A percentile compares a stretch with the other conserved stretches of the same genome.
These are phyloP conservation scores for Stephanodiscus minutulus DNA, from an alignment of 108 stramenopile species.

Conservation along the genomic window DNA sequence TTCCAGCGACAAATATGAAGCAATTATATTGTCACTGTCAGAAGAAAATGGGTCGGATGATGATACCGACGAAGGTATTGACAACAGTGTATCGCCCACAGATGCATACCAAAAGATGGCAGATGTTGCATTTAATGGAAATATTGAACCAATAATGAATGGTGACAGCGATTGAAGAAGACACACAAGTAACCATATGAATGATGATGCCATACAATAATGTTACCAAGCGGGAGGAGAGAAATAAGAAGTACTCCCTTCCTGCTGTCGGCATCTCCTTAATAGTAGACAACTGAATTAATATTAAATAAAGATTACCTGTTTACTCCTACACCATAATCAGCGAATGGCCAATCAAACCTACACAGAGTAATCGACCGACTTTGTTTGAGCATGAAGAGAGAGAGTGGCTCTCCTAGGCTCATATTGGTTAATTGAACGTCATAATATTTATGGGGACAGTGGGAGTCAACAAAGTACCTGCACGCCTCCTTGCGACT, in stretches of 20 bases:
- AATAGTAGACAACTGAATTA: background rate
- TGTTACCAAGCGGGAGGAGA: background rate
- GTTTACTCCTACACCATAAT: too few species aligned
- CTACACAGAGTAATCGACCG: too few species aligned
- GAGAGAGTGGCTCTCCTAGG: too few species aligned
- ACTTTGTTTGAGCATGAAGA: too few species aligned
- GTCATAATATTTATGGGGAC: too few species aligned
- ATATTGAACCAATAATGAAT: background rate
- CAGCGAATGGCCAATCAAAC: too few species aligned
- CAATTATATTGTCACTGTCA: conserved; percentile 16
- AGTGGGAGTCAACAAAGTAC: too few species aligned
- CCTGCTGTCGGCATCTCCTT: background rate
- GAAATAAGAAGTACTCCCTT: background rate
- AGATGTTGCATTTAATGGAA: background rate
- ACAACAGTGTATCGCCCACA: background rate
- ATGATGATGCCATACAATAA: background rate
- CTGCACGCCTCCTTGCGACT: too few species aligned
- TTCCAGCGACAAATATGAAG: conserved; percentile 14
- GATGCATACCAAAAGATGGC: background rate
- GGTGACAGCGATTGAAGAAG: background rate
- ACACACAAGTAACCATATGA: background rate
- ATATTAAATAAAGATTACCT: too few species aligned
- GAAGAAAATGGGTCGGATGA: background rate
- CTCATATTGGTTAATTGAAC: too few species aligned
- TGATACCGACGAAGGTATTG: background rate